A percentile compares a stretch with the other conserved stretches of the same genome.
Evolutionary conservation across 148 eudicot genomes (phyloP).

Genomic region (Spergularia bocconei): DNA sequence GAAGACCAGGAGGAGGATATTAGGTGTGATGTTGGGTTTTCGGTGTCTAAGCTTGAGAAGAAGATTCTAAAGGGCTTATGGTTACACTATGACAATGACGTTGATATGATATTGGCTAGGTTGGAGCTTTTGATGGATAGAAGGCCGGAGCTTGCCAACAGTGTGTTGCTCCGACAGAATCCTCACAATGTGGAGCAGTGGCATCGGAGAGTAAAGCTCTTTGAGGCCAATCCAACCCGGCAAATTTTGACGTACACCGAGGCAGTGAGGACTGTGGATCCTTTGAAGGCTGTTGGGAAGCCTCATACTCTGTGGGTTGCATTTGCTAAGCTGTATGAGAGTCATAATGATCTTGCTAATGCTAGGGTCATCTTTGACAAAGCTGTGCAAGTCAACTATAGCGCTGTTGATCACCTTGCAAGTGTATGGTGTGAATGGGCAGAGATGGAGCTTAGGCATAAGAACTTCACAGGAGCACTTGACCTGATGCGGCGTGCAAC

Average conservation of each 20-base stretch:
- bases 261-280: conserved; percentile 92
- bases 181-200: conserved; percentile 99
- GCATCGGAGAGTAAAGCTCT: conserved; percentile 90
- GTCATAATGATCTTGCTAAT: conserved; percentile 70
- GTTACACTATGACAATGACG: conserved; percentile 75
- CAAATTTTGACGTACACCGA: conserved; percentile 86
- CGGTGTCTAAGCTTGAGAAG: conserved; percentile 52
- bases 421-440: conserved; percentile 99
- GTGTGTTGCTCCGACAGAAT: conserved; percentile 92
- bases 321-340: conserved; percentile 86
- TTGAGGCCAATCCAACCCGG: conserved; percentile 83
- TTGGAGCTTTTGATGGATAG: conserved; percentile 78
- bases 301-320: conserved; percentile 97
- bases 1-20: conserved; percentile 42
- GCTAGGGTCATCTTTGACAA: conserved; percentile 89
- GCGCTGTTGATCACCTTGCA: conserved; percentile 83
- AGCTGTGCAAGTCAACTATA: conserved; percentile 91
- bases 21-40: conserved; percentile 44
- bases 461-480: conserved; percentile 68
- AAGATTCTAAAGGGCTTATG: conserved; percentile 59
- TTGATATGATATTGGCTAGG: conserved; percentile 73
- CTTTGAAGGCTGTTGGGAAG: conserved; percentile 94
- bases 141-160: conserved; percentile 87
- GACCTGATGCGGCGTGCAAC: conserved; percentile 95
- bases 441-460: conserved; percentile 87